Conservation (phyloP, 208 protist genomes). For the Acanthamoeba quina region DNA sequence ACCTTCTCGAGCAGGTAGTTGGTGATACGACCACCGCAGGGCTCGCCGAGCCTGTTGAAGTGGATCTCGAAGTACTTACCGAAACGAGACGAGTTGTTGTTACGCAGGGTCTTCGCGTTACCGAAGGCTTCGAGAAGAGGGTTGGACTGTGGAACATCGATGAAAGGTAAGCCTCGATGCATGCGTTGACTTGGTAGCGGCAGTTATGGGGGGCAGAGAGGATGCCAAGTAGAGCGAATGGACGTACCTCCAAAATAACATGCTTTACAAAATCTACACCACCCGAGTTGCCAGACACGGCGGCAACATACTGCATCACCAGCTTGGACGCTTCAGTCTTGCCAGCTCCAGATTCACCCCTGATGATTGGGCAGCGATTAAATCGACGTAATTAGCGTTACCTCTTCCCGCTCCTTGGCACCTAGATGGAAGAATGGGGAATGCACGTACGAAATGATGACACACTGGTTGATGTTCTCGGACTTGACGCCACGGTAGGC, state of each 20-base stretch:
- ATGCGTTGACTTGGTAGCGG: not conserved
- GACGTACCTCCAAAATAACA: conserved; percentile 63
- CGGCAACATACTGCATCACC: conserved; percentile 94
- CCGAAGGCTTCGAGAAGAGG: conserved; percentile 71
- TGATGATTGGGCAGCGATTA: not conserved
- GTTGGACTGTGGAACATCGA: conserved; percentile 85
- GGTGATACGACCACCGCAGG: conserved; percentile 77
- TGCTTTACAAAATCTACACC: conserved; percentile 75
- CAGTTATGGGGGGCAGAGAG: not conserved
- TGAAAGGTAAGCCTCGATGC: not conserved
- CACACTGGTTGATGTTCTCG: conserved; percentile 91
- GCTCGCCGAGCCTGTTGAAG: conserved; percentile 77
- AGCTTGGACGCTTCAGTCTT: conserved; percentile 97
- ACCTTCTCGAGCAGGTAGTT: conserved; percentile 79
- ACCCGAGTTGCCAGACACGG: conserved; percentile 27
- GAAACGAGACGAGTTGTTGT: conserved; percentile 90
- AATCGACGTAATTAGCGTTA: not conserved
- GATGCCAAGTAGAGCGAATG: not conserved
- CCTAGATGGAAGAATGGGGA: not conserved
- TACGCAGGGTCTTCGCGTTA: conserved; percentile 86
- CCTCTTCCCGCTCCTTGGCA: no score
- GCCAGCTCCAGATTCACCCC: conserved; percentile 96
- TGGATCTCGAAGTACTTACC: conserved; percentile 88
- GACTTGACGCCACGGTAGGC: conserved; percentile 94
- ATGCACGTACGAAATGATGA: conserved; percentile 92